phyloP scores from a whole-genome alignment of 345 rosid genomes.

The Odontarrhena argentea region DNA sequence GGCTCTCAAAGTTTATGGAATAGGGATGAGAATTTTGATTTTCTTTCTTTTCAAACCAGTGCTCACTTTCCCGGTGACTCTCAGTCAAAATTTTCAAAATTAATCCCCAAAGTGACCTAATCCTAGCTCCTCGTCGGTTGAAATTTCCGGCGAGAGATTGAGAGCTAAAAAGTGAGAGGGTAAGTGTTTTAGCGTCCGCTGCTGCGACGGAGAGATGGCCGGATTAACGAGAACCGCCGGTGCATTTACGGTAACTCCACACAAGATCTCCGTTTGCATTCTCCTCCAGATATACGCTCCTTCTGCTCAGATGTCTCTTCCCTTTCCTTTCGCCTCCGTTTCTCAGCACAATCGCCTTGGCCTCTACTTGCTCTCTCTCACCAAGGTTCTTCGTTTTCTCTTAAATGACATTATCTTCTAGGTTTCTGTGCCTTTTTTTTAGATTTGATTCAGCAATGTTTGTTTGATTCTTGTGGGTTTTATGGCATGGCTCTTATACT shows the following conservation, averaged over 20 bases:
- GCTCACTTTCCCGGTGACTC: constrained; percentile 38
- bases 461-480: background rate
- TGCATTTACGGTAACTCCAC: constrained; percentile 73
- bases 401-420: background rate
- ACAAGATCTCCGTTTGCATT: constrained; percentile 82
- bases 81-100: constrained; percentile 17
- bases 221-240: constrained; percentile 49
- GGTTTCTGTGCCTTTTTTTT: background rate
- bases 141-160: constrained; percentile 30
- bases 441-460: constrained; percentile 10
- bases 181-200: background rate
- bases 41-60: constrained; percentile 26
- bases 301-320: constrained; percentile 62
- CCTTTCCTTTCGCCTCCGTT: constrained; percentile 76
- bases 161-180: background rate
- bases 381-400: constrained; percentile 54
- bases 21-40: background rate
- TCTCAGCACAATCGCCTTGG: constrained; percentile 94
- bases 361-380: constrained; percentile 71
- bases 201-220: constrained; percentile 46
- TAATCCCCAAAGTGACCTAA: constrained; percentile 33
- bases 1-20: background rate
- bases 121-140: constrained; percentile 29
- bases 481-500: background rate
- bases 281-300: constrained; percentile 79